These are phyloP conservation scores for Cicer yamashitae DNA, from an alignment of 306 rosid genomes.

Conservation along the genomic window DNA sequence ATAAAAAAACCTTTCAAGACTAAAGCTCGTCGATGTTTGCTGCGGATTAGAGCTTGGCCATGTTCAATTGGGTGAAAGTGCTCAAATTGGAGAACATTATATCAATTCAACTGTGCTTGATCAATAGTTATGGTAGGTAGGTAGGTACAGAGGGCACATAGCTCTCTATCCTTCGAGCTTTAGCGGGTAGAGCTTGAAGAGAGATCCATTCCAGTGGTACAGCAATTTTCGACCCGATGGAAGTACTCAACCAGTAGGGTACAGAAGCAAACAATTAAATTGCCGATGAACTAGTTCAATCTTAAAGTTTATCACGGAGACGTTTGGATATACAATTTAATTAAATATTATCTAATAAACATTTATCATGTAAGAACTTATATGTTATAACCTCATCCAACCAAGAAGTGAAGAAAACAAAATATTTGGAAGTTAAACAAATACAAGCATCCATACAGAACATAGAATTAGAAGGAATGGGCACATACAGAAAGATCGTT, in stretches of 20 bases:
- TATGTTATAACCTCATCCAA: not conserved
- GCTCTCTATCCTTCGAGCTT: no score
- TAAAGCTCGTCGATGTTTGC: not conserved
- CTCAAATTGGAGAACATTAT: not conserved
- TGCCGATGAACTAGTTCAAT: no score
- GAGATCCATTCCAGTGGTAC: no score
- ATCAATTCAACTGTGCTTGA: not conserved
- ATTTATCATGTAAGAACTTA: not conserved
- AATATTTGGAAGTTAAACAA: not conserved
- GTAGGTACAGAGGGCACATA: no score
- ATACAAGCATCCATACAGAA: not conserved
- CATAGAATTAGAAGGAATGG: constrained; percentile 33
- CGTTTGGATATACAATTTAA: not conserved
- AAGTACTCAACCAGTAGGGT: no score
- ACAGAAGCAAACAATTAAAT: no score
- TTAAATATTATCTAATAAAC: not conserved
- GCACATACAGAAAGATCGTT: constrained; percentile 5
- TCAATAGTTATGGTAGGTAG: not conserved
- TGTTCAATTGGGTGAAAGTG: not conserved
- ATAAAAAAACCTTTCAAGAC: not conserved
- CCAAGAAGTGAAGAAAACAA: constrained; percentile 13
- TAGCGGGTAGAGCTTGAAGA: no score
- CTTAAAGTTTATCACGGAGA: not conserved
- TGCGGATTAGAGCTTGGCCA: not conserved
- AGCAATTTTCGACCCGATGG: no score